These are phyloP conservation scores for Phlebiopsis flavidoalba DNA, from an alignment of 768 basidiomycete species.

Conservation along the genomic window DNA sequence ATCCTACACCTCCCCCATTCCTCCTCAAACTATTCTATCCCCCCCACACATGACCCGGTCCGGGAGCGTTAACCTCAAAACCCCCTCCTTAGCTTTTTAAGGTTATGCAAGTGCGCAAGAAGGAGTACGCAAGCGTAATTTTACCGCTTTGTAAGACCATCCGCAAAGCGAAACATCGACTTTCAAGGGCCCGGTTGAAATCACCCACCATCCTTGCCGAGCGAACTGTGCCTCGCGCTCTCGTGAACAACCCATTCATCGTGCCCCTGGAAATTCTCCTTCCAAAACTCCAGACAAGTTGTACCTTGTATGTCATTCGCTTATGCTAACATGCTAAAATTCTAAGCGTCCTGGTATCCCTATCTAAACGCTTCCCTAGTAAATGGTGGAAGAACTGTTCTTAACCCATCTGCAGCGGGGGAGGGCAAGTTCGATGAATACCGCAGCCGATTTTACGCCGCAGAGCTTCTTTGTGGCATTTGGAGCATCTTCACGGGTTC, in stretches of 20 bases:
- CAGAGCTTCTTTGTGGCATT: constrained; percentile 91
- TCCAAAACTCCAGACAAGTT: constrained; percentile 97
- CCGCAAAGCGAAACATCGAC: constrained; percentile 96
- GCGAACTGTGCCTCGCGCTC: constrained; percentile 90
- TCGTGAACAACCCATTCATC: constrained; percentile 98
- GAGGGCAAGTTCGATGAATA: constrained; percentile 95
- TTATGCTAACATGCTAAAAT: constrained; percentile 35
- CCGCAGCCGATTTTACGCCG: constrained; percentile 94
- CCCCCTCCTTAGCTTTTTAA: too few species aligned
- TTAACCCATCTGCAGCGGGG: constrained; percentile 93
- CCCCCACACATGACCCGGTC: too few species aligned
- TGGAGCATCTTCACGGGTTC: constrained; percentile 95
- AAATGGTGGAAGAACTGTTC: constrained; percentile 96
- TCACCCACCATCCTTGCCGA: constrained; percentile 97
- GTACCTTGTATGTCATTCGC: constrained; percentile 97
- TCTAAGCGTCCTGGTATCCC: neutral
- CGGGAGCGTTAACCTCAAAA: too few species aligned
- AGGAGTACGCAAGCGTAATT: constrained; percentile 96
- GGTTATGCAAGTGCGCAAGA: constrained; percentile 99
- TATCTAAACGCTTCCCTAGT: constrained; percentile 39
- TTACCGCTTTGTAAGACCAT: constrained; percentile 98
- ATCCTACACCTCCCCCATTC: too few species aligned
- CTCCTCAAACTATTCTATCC: too few species aligned
- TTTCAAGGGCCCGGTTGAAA: constrained; percentile 92
- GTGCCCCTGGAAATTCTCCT: constrained; percentile 98